phyloP scores from a whole-genome alignment of 345 rosid species.

The Salix caprea region DNA sequence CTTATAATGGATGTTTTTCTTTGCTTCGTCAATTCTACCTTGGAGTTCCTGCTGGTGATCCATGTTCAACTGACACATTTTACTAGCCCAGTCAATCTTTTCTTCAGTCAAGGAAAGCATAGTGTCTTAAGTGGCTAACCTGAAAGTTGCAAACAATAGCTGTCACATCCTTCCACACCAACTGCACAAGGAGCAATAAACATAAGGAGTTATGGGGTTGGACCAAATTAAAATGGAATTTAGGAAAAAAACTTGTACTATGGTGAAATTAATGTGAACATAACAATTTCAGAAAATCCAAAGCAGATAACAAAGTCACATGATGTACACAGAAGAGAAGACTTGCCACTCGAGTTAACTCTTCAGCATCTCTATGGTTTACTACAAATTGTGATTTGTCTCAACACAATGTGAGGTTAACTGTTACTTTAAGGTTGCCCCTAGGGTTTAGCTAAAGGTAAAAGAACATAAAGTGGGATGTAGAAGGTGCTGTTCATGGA shows the following conservation, averaged over 20 bases:
- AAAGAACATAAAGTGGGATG: background rate
- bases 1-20: background rate
- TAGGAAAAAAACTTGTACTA: background rate
- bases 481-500: background rate
- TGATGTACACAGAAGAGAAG: background rate
- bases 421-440: background rate
- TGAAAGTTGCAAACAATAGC: background rate
- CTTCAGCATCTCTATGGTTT: background rate
- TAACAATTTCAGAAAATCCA: background rate
- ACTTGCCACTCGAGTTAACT: background rate
- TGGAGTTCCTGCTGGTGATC: constrained; percentile 10
- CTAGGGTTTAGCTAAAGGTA: background rate
- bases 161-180: background rate
- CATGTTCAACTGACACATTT: constrained; percentile 1
- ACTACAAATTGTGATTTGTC: background rate
- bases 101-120: constrained; percentile 16
- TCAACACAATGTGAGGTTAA: background rate
- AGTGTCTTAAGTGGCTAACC: constrained; percentile 18
- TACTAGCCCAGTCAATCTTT: constrained; percentile 16
- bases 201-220: background rate
- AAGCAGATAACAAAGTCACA: background rate
- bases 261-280: background rate
- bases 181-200: background rate
- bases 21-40: background rate
- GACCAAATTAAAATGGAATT: too few relatives aligned